phyloP scores from a whole-genome alignment of 805 yeast species.

The Saturnispora dispora region DNA sequence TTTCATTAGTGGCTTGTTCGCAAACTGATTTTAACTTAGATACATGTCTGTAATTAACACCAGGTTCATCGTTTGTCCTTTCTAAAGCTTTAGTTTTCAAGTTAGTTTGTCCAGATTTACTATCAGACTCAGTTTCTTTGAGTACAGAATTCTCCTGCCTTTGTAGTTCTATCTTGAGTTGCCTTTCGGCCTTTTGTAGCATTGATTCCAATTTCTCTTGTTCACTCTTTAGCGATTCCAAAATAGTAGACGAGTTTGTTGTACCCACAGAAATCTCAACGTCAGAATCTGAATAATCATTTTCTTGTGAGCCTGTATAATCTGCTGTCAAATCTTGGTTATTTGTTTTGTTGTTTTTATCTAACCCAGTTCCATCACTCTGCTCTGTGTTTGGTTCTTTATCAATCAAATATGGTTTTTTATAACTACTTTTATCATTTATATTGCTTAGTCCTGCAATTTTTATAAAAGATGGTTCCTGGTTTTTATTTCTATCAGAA shows the following conservation, averaged over 20 bases:
- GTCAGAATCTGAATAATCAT: background rate
- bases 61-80: background rate
- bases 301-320: background rate
- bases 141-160: background rate
- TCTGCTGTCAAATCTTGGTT: background rate
- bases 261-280: background rate
- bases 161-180: background rate
- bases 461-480: background rate
- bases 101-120: background rate
- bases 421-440: too few species aligned
- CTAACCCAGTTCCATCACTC: background rate
- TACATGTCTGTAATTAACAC: background rate
- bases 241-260: background rate
- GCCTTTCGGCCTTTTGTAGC: background rate
- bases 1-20: background rate
- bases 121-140: background rate
- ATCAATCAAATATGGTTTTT: background rate
- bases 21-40: background rate
- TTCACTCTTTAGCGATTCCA: background rate
- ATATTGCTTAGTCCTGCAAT: background rate
- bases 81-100: background rate
- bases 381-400: background rate
- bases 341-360: background rate
- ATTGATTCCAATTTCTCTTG: background rate
- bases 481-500: background rate